These are phyloP conservation scores for Penicillium pulvis DNA, from an alignment of 495 filamentous ascomycete genomes.

Conservation along the genomic window DNA sequence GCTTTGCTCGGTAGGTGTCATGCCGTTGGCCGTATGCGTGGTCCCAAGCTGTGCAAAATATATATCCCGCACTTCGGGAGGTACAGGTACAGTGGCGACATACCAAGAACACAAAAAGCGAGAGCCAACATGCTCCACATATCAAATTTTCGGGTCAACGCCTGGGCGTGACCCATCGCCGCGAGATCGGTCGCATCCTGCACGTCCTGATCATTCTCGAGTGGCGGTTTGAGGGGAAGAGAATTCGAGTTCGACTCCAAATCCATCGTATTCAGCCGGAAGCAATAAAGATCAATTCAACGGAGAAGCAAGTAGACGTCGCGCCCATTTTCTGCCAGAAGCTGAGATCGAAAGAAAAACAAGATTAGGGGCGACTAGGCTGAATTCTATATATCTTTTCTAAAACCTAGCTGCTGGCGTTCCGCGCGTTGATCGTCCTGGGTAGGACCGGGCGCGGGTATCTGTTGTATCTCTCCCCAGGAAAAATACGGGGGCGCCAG, in stretches of 20 bases:
- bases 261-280: constrained; percentile 34
- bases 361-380: neutral
- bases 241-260: constrained; percentile 35
- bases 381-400: constrained; percentile 23
- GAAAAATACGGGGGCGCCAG: constrained; percentile 24
- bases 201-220: constrained; percentile 38
- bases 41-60: no score
- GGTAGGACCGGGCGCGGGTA: constrained; percentile 8
- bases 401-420: neutral
- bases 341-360: constrained; percentile 1
- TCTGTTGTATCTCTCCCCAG: constrained; percentile 17
- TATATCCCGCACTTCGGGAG: neutral
- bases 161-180: constrained; percentile 54
- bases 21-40: no score
- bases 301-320: constrained; percentile 15
- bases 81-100: constrained; percentile 1
- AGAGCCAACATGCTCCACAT: constrained; percentile 51
- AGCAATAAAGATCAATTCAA: constrained; percentile 21
- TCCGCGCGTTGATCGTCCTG: constrained; percentile 13
- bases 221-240: constrained; percentile 33
- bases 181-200: constrained; percentile 54
- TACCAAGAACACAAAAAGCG: constrained; percentile 50
- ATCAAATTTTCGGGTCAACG: constrained; percentile 50
- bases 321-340: constrained; percentile 30
- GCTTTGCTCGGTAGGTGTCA: neutral